These are phyloP conservation scores for Hypoxylon sp. DNA, from an alignment of 2,329 filamentous ascomycete species.

Conservation along the genomic window DNA sequence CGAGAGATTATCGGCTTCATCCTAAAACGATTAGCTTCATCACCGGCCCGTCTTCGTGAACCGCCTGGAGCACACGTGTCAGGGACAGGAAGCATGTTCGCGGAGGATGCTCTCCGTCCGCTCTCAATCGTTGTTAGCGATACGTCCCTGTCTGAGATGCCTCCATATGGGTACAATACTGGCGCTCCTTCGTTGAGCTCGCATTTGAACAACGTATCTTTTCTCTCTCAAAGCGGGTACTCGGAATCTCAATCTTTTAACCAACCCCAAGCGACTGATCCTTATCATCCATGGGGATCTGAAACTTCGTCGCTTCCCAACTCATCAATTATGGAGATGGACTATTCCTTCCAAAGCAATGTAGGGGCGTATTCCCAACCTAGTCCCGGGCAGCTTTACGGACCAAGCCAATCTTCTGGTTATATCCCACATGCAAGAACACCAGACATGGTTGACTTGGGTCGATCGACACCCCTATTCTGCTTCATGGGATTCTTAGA, in stretches of 20 bases:
- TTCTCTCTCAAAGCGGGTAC: not conserved
- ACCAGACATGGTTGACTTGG: not conserved
- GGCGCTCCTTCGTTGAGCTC: not conserved
- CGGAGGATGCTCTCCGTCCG: constrained; percentile 10
- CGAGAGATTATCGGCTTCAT: constrained; percentile 11
- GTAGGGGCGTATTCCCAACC: not conserved
- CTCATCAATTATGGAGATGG: not conserved
- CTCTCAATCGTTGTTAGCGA: constrained; percentile 10
- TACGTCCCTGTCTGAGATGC: constrained; percentile 10
- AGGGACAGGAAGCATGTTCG: constrained; percentile 28
- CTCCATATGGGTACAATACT: constrained; percentile 2
- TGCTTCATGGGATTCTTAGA: constrained; percentile 33
- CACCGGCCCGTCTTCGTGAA: constrained; percentile 8
- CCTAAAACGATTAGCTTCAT: constrained; percentile 16
- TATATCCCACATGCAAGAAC: not conserved
- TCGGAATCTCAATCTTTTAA: not conserved
- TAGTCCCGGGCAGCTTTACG: not conserved
- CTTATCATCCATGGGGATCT: not conserved
- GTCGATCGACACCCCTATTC: constrained; percentile 8
- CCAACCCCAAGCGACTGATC: not conserved
- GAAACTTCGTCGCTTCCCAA: not conserved
- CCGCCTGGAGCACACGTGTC: constrained; percentile 10
- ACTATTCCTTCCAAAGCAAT: not conserved
- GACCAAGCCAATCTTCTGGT: not conserved
- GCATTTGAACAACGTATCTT: not conserved